phyloP scores from a whole-genome alignment of 257 asterid genomes.

The Cinchona pubescens region DNA sequence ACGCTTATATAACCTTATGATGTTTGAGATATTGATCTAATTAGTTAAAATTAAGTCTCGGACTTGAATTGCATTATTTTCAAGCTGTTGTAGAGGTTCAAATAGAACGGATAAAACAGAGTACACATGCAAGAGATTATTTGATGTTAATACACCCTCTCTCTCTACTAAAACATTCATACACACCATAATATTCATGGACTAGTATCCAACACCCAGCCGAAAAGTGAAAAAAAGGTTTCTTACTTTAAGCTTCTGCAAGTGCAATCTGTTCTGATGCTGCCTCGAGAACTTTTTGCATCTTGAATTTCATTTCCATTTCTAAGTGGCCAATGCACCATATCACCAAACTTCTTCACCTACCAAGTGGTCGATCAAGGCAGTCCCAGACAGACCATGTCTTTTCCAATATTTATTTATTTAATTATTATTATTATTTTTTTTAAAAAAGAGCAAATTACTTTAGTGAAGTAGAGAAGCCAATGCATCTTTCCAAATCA shows the following conservation, averaged over 20 bases:
- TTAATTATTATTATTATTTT: too few relatives aligned
- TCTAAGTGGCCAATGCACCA: neutral
- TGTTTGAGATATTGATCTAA: too few relatives aligned
- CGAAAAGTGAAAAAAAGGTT: neutral
- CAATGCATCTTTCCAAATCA: neutral
- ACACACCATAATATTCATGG: neutral
- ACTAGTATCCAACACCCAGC: neutral
- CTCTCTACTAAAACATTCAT: neutral
- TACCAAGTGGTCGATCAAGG: neutral
- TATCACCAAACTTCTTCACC: neutral
- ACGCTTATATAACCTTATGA: too few relatives aligned
- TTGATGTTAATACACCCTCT: neutral
- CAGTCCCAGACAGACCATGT: neutral
- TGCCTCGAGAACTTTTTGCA: neutral
- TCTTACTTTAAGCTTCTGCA: too few relatives aligned
- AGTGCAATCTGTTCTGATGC: neutral
- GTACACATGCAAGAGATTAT: neutral
- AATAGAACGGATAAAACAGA: too few relatives aligned
- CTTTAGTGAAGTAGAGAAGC: neutral
- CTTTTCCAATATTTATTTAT: neutral
- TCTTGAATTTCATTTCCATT: neutral
- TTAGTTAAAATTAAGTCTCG: neutral
- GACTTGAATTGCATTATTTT: neutral
- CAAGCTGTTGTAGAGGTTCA: neutral
- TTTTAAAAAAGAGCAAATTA: neutral